Base-by-base conservation (phyloP, 169 alveolate species). In the Plasmodium gonderi region DNA sequence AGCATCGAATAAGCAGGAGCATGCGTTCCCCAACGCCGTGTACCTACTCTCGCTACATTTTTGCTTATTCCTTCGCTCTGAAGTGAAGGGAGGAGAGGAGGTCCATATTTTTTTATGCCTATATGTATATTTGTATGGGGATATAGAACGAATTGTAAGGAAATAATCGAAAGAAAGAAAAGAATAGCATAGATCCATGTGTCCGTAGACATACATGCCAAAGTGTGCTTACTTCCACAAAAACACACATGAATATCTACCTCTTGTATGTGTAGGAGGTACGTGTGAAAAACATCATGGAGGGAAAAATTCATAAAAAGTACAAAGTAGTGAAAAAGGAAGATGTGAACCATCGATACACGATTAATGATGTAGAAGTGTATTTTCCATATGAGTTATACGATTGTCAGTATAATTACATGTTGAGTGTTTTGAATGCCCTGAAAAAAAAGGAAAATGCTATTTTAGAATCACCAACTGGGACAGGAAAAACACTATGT, bases 401-500 rank as follows among this genome's bases (percentile, higher is more conserved):
- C 95, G 94, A 94, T 45, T 94, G 97, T 80, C 97, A 97, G 92
- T 79, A 81, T 81, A 87, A 95, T 36, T 95, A 96, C 79, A 96
- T 96, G 97, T 64, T 91, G 87, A 94, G 94, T 75, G 98, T 97
- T 3, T 91, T 96, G 12, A 94, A 96, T 91, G 95, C 98, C 33
- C 54, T 89, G 51, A 89, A 89, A 51, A 89, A 77, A 36, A 89
- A 60, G 72, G 91, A 97, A 49, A 97, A 98, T 91, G 99, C 99
- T 17, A 96, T 98, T 54, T 91, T 98, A 20, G 99, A 98, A 94
- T 97, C 99, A 0, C 99, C 99, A 4, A 98, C 99, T 5, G 99
- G 99, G 11, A 98, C 99, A 29, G 99, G 99, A 2, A 98, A 98
- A 91, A 98, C 99, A 20, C 54, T 98, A 45, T 96, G 98, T 76